Evolutionary conservation across 2,329 filamentous ascomycete genomes (phyloP).

Genomic region (Colletotrichum eleusines): DNA sequence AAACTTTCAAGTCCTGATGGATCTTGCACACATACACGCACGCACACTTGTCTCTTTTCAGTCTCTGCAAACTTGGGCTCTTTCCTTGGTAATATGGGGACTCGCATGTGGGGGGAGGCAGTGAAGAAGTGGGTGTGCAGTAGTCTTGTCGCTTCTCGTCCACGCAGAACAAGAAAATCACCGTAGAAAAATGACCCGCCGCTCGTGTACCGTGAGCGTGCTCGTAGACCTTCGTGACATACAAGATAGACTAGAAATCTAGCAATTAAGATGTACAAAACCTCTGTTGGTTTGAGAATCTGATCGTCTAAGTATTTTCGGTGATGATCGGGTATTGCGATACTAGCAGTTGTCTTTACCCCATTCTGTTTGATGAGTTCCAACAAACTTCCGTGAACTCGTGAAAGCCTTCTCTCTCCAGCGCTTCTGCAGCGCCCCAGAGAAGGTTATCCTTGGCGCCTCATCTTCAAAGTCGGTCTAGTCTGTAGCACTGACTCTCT

Average conservation of each 20-base stretch:
- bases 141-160: slow-evolving; percentile 23
- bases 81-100: slow-evolving; percentile 10
- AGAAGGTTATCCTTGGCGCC: background rate
- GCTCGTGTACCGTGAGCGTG: slow-evolving; percentile 28
- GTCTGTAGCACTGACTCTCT: background rate
- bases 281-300: background rate
- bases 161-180: slow-evolving; percentile 27
- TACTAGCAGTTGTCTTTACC: background rate
- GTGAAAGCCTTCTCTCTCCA: background rate
- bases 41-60: slow-evolving; percentile 13
- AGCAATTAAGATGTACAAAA: slow-evolving; percentile 36
- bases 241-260: slow-evolving; percentile 33
- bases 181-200: slow-evolving; percentile 21
- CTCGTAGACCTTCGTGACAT: slow-evolving; percentile 34
- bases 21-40: background rate
- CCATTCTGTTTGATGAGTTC: background rate
- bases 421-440: background rate
- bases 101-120: background rate
- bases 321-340: background rate
- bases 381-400: background rate
- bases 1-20: slow-evolving; percentile 30
- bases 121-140: slow-evolving; percentile 11
- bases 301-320: background rate
- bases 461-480: background rate
- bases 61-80: slow-evolving; percentile 13